A percentile compares a stretch with the other conserved stretches of the same genome.
These are phyloP conservation scores for Lupinus albus DNA, from an alignment of 306 rosid genomes.

Conservation along the genomic window DNA sequence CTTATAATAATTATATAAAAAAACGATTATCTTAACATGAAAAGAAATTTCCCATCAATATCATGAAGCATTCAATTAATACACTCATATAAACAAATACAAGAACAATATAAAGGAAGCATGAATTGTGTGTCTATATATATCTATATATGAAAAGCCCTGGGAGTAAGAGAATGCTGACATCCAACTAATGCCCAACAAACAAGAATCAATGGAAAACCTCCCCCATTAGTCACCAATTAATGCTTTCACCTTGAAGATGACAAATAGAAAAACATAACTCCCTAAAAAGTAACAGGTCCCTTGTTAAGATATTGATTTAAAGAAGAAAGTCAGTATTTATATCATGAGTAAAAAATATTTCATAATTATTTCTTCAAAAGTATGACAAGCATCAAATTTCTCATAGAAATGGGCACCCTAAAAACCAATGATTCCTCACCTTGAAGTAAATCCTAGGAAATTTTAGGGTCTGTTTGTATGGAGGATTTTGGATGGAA, in stretches of 20 bases:
- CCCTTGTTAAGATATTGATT: conserved; percentile 4
- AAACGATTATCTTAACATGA: background rate
- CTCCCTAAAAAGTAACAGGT: background rate
- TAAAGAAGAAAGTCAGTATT: conserved; percentile 17
- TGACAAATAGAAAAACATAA: conserved; percentile 21
- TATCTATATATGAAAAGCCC: background rate
- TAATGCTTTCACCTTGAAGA: conserved; percentile 5
- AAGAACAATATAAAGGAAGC: background rate
- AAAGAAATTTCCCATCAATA: conserved; percentile 33
- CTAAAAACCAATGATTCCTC: conserved; percentile 25
- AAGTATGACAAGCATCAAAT: conserved; percentile 17
- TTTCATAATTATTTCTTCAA: conserved; percentile 31
- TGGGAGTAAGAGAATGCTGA: background rate
- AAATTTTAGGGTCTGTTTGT: conserved; percentile 5
- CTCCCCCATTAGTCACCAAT: background rate
- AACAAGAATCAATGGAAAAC: conserved; percentile 24
- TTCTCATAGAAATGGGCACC: conserved; percentile 27
- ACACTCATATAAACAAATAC: conserved; percentile 4
- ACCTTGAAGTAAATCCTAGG: background rate
- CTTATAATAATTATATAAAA: conserved; percentile 17
- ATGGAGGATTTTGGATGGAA: too few species aligned
- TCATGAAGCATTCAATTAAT: conserved; percentile 24
- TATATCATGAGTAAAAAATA: conserved; percentile 13
- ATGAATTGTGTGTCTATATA: background rate
- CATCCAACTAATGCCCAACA: background rate